These are phyloP conservation scores for Paspalum vaginatum DNA, from an alignment of 176 grass and related monocot genomes.

Conservation along the genomic window DNA sequence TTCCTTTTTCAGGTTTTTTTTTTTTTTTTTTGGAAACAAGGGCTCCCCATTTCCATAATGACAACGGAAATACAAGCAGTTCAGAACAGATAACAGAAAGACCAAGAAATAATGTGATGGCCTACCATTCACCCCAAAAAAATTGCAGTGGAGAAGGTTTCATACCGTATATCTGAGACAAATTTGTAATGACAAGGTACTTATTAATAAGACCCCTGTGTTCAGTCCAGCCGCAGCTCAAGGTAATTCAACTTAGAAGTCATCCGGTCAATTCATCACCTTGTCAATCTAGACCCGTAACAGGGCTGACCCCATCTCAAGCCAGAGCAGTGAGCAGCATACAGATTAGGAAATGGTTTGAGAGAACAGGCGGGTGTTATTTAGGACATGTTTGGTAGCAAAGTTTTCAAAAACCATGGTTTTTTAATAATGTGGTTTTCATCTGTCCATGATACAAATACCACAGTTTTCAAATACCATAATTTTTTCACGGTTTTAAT, in stretches of 20 bases:
- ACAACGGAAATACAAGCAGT: too few species aligned
- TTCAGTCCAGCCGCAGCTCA: background rate
- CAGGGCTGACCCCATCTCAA: background rate
- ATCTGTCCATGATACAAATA: too few species aligned
- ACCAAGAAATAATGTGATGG: background rate
- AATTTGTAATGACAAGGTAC: conserved; percentile 16
- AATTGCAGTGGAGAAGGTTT: background rate
- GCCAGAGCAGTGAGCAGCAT: background rate
- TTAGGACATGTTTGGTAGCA: background rate
- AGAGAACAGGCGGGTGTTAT: background rate
- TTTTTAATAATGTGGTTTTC: too few species aligned
- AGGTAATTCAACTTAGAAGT: background rate
- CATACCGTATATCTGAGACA: background rate
- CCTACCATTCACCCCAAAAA: background rate
- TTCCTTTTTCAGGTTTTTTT: background rate
- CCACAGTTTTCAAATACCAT: too few species aligned
- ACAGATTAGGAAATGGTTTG: background rate
- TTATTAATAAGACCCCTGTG: background rate
- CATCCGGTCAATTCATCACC: background rate
- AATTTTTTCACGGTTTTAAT: too few species aligned
- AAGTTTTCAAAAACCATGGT: too few species aligned
- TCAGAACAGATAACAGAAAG: too few species aligned
- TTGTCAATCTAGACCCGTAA: background rate
- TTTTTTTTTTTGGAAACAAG: too few species aligned
- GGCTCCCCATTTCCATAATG: too few species aligned